These are phyloP conservation scores for Pseudomonodictys pantanalensis DNA, from an alignment of 495 filamentous ascomycete genomes.

Conservation along the genomic window DNA sequence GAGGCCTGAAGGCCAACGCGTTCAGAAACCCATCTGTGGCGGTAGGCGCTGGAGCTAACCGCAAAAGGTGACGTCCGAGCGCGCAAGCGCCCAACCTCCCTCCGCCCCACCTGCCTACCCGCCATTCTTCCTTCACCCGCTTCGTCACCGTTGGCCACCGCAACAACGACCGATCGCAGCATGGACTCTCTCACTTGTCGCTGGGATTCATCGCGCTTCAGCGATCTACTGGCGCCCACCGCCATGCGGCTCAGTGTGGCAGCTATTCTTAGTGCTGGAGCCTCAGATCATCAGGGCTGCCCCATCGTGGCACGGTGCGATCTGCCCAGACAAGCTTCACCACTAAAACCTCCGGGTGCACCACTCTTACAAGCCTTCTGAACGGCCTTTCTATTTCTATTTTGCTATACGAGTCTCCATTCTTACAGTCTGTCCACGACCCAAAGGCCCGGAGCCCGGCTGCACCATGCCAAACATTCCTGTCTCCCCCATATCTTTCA, in stretches of 20 bases:
- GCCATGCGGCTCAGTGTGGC: not conserved
- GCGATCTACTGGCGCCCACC: not conserved
- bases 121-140: not conserved
- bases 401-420: not conserved
- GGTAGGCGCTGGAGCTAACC: not conserved
- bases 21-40: not conserved
- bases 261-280: not conserved
- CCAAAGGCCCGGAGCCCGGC: not conserved
- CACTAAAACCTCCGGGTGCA: not conserved
- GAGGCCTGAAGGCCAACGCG: not conserved
- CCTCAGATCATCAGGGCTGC: not conserved
- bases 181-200: not conserved
- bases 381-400: slow-evolving; percentile 1
- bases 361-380: slow-evolving; percentile 1
- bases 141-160: too few species aligned
- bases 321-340: not conserved
- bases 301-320: slow-evolving; percentile 1
- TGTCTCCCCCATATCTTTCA: slow-evolving; percentile 11
- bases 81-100: not conserved
- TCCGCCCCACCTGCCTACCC: not conserved
- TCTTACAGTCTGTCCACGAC: slow-evolving; percentile 1
- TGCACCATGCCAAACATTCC: slow-evolving; percentile 9
- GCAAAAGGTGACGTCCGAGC: not conserved
- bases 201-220: not conserved
- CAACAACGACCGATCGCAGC: not conserved